Evolutionary conservation across 257 asterid genomes (phyloP).

Genomic region (Fraxinus americana): DNA sequence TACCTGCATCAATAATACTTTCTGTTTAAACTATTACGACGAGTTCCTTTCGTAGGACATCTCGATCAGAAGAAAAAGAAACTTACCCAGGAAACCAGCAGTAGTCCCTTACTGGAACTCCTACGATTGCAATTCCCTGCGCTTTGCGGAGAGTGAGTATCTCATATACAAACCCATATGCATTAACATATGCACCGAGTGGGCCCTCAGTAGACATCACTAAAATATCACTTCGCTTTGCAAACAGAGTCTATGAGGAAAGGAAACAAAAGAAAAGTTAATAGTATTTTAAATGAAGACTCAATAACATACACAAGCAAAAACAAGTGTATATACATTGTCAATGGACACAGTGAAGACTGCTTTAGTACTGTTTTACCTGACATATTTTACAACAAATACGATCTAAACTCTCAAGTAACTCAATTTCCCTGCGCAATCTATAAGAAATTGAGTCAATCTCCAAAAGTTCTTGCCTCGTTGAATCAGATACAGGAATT

Average conservation of each 20-base stretch:
- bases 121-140: slow-evolving; percentile 61
- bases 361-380: slow-evolving; percentile 45
- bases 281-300: slow-evolving; percentile 17
- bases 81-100: slow-evolving; percentile 99
- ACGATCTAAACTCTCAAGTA: slow-evolving; percentile 82
- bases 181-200: slow-evolving; percentile 84
- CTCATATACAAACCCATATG: slow-evolving; percentile 84
- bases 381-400: slow-evolving; percentile 77
- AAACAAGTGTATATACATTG: not conserved
- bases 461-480: slow-evolving; percentile 94
- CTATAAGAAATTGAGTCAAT: slow-evolving; percentile 91
- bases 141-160: slow-evolving; percentile 76
- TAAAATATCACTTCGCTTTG: slow-evolving; percentile 83
- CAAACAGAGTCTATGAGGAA: slow-evolving; percentile 58
- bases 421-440: slow-evolving; percentile 82
- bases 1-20: slow-evolving; percentile 50
- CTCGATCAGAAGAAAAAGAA: slow-evolving; percentile 16
- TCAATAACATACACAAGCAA: not conserved
- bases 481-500: slow-evolving; percentile 82
- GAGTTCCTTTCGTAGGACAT: not conserved
- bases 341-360: not conserved
- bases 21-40: not conserved
- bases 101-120: slow-evolving; percentile 70
- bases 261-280: slow-evolving; percentile 16
- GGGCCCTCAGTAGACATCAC: slow-evolving; percentile 98